Conservation (phyloP, 2,329 filamentous ascomycete genomes). For the Volutella citrinella region DNA sequence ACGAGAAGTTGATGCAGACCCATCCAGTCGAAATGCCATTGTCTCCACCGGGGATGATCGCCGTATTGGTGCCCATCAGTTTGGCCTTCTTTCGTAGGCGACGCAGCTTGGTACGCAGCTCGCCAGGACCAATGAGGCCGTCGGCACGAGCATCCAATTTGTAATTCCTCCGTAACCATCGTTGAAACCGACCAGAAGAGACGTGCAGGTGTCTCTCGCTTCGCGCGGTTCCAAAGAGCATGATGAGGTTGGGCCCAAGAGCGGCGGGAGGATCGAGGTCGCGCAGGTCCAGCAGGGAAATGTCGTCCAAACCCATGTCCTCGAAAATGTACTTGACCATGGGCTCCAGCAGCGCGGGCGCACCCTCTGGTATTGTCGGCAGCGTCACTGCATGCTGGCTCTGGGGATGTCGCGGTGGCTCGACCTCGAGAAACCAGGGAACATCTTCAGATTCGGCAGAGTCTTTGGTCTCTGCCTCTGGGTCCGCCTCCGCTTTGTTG, state of each 20-base stretch:
- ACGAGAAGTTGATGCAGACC: slow-evolving; percentile 90
- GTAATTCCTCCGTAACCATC: slow-evolving; percentile 75
- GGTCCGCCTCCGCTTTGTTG: too few species aligned
- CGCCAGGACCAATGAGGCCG: slow-evolving; percentile 83
- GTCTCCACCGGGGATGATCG: slow-evolving; percentile 63
- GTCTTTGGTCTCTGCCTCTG: slow-evolving; percentile 27
- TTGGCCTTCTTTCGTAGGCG: slow-evolving; percentile 79
- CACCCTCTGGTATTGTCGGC: slow-evolving; percentile 58
- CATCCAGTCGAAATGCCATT: slow-evolving; percentile 91
- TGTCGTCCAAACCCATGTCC: slow-evolving; percentile 80
- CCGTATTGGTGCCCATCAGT: slow-evolving; percentile 69
- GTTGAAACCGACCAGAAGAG: slow-evolving; percentile 81
- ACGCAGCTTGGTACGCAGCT: slow-evolving; percentile 82
- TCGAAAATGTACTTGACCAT: slow-evolving; percentile 77
- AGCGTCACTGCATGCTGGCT: slow-evolving; percentile 46
- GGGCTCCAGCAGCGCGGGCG: slow-evolving; percentile 68
- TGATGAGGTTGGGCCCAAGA: slow-evolving; percentile 82
- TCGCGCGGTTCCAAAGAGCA: slow-evolving; percentile 88
- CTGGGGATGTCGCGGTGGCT: slow-evolving; percentile 52
- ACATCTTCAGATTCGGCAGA: slow-evolving; percentile 35
- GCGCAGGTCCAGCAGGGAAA: slow-evolving; percentile 79
- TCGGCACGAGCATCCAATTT: slow-evolving; percentile 76
- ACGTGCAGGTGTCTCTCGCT: slow-evolving; percentile 93
- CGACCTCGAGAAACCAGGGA: slow-evolving; percentile 86
- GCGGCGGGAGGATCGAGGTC: slow-evolving; percentile 81